These are phyloP conservation scores for Starmerella bombi DNA, from an alignment of 805 yeast species.

Conservation along the genomic window DNA sequence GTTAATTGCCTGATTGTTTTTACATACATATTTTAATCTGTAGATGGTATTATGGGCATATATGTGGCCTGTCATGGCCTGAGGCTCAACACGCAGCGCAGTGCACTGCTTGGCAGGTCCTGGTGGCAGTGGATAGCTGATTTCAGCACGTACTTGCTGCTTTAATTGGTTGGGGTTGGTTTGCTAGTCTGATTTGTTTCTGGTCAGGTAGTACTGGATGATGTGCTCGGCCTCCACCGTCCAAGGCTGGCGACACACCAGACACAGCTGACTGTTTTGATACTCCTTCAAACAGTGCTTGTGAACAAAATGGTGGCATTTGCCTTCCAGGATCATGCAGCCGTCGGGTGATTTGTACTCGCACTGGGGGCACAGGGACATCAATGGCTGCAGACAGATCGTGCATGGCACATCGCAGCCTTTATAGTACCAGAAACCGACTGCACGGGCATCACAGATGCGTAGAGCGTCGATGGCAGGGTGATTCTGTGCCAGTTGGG, in stretches of 20 bases:
- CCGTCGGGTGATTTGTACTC: background rate
- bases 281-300: slow-evolving; percentile 7
- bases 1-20: too few species aligned
- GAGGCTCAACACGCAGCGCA: too few species aligned
- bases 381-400: slow-evolving; percentile 11
- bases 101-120: too few species aligned
- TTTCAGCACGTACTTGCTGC: too few species aligned
- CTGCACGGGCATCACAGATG: background rate
- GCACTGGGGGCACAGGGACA: slow-evolving; percentile 9
- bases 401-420: slow-evolving; percentile 6
- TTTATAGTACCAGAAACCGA: slow-evolving; percentile 5
- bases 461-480: background rate
- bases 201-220: too few species aligned
- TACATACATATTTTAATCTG: too few species aligned
- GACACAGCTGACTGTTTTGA: background rate
- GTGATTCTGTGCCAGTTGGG: background rate
- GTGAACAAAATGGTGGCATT: slow-evolving; percentile 12
- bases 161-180: too few species aligned
- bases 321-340: slow-evolving; percentile 6
- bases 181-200: too few species aligned
- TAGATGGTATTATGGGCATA: too few species aligned
- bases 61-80: too few species aligned
- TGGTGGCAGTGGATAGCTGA: too few species aligned
- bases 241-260: slow-evolving; percentile 12
- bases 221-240: too few species aligned